A percentile compares a stretch with the other conserved stretches of the same genome.
These are phyloP conservation scores for Suhomyces xylopsoci DNA, from an alignment of 805 yeast species.

Conservation along the genomic window DNA sequence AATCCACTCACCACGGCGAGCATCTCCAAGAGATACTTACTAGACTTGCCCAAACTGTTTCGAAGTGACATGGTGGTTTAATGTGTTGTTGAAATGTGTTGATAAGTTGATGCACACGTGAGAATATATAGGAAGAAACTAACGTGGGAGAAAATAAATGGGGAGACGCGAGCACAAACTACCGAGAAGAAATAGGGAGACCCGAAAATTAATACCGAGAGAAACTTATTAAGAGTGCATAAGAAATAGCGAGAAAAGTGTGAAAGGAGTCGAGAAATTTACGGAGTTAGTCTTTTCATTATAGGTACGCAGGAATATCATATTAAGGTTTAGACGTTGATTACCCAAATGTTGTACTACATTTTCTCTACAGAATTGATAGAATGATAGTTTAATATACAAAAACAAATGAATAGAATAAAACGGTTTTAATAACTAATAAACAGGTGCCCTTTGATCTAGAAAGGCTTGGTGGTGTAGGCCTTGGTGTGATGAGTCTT, in stretches of 20 bases:
- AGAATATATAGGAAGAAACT: background rate
- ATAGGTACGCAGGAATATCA: too few relatives aligned
- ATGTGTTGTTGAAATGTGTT: background rate
- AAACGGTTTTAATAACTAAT: constrained; percentile 1
- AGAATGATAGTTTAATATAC: constrained; percentile 7
- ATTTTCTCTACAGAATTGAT: background rate
- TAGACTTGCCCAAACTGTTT: constrained; percentile 42
- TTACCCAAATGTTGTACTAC: too few relatives aligned
- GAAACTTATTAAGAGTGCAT: too few relatives aligned
- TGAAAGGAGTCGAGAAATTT: too few relatives aligned
- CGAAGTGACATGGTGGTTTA: constrained; percentile 2
- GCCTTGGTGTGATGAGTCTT: constrained; percentile 50
- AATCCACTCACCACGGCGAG: constrained; percentile 39
- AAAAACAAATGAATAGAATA: constrained; percentile 7
- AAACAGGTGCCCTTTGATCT: background rate
- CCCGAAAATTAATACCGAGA: too few relatives aligned
- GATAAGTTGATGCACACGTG: background rate
- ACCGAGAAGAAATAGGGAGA: too few relatives aligned
- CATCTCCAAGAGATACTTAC: constrained; percentile 41
- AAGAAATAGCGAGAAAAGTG: too few relatives aligned
- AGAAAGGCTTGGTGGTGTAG: constrained; percentile 55
- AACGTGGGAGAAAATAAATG: too few relatives aligned
- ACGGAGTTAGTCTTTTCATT: too few relatives aligned
- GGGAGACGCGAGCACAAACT: too few relatives aligned
- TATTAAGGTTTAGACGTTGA: too few relatives aligned